phyloP scores from a whole-genome alignment of 1,284 basidiomycete genomes.

The Cutaneotrichosporon sp. region DNA sequence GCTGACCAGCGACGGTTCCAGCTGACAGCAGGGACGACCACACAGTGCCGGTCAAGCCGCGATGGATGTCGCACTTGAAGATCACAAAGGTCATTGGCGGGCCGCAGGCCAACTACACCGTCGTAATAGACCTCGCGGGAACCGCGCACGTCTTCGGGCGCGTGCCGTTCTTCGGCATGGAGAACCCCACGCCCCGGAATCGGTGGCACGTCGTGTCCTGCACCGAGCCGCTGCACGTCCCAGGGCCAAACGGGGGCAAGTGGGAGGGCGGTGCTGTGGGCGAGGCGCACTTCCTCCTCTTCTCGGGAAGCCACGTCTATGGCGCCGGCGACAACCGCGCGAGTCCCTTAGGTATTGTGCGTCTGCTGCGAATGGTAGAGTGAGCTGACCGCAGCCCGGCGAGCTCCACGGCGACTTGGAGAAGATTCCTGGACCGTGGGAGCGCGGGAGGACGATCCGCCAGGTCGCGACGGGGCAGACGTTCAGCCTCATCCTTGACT shows the following conservation, averaged over 20 bases:
- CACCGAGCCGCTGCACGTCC: constrained; percentile 67
- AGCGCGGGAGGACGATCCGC: constrained; percentile 28
- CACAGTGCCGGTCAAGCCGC: constrained; percentile 79
- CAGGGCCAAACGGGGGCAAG: constrained; percentile 62
- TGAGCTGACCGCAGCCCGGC: constrained; percentile 24
- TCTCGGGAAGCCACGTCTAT: constrained; percentile 80
- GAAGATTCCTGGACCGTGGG: constrained; percentile 45
- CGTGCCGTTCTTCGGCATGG: constrained; percentile 65
- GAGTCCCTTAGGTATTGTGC: constrained; percentile 63
- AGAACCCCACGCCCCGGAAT: constrained; percentile 53
- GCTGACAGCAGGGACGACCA: constrained; percentile 61
- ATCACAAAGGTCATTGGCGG: constrained; percentile 69
- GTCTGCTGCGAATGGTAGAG: constrained; percentile 11
- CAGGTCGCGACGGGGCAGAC: constrained; percentile 71
- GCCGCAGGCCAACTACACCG: constrained; percentile 63
- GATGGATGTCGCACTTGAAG: constrained; percentile 79
- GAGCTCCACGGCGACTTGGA: constrained; percentile 31
- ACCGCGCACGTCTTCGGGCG: constrained; percentile 84
- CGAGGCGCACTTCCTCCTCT: constrained; percentile 75
- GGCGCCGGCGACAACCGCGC: constrained; percentile 75
- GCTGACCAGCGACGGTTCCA: too few relatives aligned
- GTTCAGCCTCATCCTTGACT: constrained; percentile 80
- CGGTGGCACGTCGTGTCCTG: constrained; percentile 60
- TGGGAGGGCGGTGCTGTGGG: constrained; percentile 83
- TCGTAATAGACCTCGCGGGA: constrained; percentile 69